These are phyloP conservation scores for Ensete glaucum DNA, from an alignment of 176 grass and related monocot genomes.

Conservation along the genomic window DNA sequence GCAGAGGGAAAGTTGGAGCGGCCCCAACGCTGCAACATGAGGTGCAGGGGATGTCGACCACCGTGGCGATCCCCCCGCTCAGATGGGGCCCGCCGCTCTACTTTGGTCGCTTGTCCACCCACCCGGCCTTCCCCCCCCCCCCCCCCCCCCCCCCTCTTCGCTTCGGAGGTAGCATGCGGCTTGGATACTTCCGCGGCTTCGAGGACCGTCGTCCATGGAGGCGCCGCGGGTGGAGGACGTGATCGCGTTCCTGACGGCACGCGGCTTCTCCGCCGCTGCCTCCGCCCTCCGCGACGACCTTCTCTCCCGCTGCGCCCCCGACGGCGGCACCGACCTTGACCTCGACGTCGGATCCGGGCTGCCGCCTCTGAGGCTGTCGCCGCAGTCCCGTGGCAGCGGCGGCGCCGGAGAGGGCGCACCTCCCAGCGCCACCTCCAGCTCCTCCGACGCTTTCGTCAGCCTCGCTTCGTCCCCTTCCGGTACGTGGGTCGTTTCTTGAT, in stretches of 20 bases:
- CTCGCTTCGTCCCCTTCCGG: constrained; percentile 71
- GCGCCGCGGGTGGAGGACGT: constrained; percentile 63
- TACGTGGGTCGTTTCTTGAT: constrained; percentile 15
- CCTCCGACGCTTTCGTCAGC: constrained; percentile 86
- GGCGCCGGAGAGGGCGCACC: constrained; percentile 15
- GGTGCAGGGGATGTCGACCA: background rate
- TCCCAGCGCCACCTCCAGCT: constrained; percentile 34
- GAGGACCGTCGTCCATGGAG: constrained; percentile 34
- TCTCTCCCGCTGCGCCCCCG: constrained; percentile 27
- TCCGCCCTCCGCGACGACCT: constrained; percentile 88
- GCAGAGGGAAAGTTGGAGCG: background rate
- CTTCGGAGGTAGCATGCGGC: background rate
- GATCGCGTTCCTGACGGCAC: constrained; percentile 78
- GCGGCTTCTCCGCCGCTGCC: constrained; percentile 63
- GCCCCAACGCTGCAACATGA: background rate
- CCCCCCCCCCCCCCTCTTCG: background rate
- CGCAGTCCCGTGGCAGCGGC: constrained; percentile 22
- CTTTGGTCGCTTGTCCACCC: background rate
- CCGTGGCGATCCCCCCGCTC: background rate
- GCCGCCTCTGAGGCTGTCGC: constrained; percentile 46
- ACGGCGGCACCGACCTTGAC: background rate
- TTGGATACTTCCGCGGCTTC: background rate
- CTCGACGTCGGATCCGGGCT: constrained; percentile 18
- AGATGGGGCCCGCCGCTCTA: background rate
- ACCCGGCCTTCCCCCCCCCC: background rate